Evolutionary conservation across 345 rosid species (phyloP).

Genomic region (Limnanthes douglasii): DNA sequence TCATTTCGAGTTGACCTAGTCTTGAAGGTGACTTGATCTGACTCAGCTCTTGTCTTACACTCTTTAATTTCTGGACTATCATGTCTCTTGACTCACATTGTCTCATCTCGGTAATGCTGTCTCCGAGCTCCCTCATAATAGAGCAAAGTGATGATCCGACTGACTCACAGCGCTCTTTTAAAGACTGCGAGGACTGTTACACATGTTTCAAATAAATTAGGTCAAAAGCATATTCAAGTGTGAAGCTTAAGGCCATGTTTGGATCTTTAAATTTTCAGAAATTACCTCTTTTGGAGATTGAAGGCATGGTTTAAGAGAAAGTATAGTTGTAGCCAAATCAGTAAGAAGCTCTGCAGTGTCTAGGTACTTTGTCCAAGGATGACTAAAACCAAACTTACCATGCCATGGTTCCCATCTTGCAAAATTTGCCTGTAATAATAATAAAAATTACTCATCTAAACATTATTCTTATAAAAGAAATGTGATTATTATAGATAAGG

Average conservation of each 20-base stretch:
- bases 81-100: slow-evolving; percentile 14
- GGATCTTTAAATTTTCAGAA: background rate
- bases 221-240: background rate
- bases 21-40: slow-evolving; percentile 5
- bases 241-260: background rate
- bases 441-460: slow-evolving; percentile 2
- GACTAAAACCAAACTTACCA: slow-evolving; percentile 54
- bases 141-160: slow-evolving; percentile 21
- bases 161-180: slow-evolving; percentile 28
- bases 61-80: slow-evolving; percentile 28
- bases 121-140: slow-evolving; percentile 42
- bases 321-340: slow-evolving; percentile 22
- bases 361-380: slow-evolving; percentile 69
- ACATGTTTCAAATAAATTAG: background rate
- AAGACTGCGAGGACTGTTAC: slow-evolving; percentile 11
- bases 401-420: slow-evolving; percentile 99
- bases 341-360: slow-evolving; percentile 45
- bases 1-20: slow-evolving; percentile 5
- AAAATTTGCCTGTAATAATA: slow-evolving; percentile 39
- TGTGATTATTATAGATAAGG: background rate
- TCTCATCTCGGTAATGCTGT: slow-evolving; percentile 31
- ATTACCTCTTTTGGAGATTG: slow-evolving; percentile 24
- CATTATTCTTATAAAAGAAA: background rate
- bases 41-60: slow-evolving; percentile 23
- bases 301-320: slow-evolving; percentile 27